These are phyloP conservation scores for Debaryomyces nepalensis DNA, from an alignment of 1,139 yeast species.

Conservation along the genomic window DNA sequence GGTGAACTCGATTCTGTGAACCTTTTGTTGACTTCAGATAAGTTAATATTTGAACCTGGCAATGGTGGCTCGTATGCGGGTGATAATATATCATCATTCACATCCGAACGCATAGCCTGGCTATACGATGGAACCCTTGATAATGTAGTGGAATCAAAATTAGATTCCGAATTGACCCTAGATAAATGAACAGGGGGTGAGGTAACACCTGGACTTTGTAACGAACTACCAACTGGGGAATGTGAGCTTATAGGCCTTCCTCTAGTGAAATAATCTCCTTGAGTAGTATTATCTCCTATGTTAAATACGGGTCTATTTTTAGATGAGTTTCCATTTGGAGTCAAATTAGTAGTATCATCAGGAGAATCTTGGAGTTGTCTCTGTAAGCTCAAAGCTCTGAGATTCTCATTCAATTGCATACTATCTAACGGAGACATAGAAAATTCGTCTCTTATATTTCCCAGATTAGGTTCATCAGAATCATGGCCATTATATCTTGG, in stretches of 20 bases:
- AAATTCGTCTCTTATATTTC: conserved; percentile 38
- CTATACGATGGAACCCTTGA: conserved; percentile 82
- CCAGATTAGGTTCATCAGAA: conserved; percentile 7
- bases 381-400: conserved; percentile 57
- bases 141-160: conserved; percentile 32
- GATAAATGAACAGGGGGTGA: conserved; percentile 66
- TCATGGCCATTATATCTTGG: conserved; percentile 33
- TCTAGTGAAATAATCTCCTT: conserved; percentile 19
- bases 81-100: conserved; percentile 54
- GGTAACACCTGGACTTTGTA: conserved; percentile 40
- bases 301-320: conserved; percentile 47
- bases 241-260: conserved; percentile 4
- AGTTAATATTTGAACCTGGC: conserved; percentile 47
- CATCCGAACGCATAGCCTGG: conserved; percentile 65
- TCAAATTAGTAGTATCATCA: conserved; percentile 15
- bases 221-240: conserved; percentile 16
- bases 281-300: conserved; percentile 40
- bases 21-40: conserved; percentile 31
- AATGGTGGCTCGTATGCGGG: conserved; percentile 66
- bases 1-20: conserved; percentile 24
- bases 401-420: conserved; percentile 54
- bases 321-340: conserved; percentile 14
- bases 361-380: conserved; percentile 42
- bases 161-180: conserved; percentile 54
- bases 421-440: conserved; percentile 50